Evolutionary conservation across 345 rosid genomes (phyloP), one percentile per base, ranked within the genome.

Genomic region (Brassica cretica): DNA sequence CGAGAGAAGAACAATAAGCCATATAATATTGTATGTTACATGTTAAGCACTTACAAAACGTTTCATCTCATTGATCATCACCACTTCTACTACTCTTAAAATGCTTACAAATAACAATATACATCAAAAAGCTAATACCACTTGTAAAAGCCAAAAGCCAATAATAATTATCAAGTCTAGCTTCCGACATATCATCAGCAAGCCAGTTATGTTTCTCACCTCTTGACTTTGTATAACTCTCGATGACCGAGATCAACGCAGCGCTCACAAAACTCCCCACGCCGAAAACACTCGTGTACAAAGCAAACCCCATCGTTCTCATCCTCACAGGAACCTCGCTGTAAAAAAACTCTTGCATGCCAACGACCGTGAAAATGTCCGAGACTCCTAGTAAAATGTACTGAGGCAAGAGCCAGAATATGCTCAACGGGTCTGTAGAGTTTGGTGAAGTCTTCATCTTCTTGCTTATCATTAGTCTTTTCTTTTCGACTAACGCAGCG

Each of bases 261-360:
- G 99, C 97, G 75, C 97, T 89, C 82, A 89, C 49, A 65, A 94
- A 92, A 75, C 99, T 89, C 51, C 99, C 99, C 1, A 92, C 94
- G 0, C 98, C 98, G 21, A 94, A 94, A 3, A 94, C 99, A 39
- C 99, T 91, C 0, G 96, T 92, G 71, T 92, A 89, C 7, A 94
- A 72, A 0, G 99, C 98, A 68, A 94, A 92, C 3, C 94, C 98
- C 97, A 92, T 89, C 0, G 99, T 91, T 74, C 91, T 84, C 99
- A 94, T 94, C 39, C 85, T 84, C 0, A 83, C 84, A 0, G 99
- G 99, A 8, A 94, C 98, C 76, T 94, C 97, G 30, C 85, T 82
- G 81, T 94, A 94, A 73, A 94, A 94, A 80, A 92, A 94, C 85
- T 94, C 98, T 76, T 94, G 98, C 98, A 94, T 92, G 5, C 98